phyloP scores from a whole-genome alignment of 306 rosid genomes.

The Ormosia semicastrata region DNA sequence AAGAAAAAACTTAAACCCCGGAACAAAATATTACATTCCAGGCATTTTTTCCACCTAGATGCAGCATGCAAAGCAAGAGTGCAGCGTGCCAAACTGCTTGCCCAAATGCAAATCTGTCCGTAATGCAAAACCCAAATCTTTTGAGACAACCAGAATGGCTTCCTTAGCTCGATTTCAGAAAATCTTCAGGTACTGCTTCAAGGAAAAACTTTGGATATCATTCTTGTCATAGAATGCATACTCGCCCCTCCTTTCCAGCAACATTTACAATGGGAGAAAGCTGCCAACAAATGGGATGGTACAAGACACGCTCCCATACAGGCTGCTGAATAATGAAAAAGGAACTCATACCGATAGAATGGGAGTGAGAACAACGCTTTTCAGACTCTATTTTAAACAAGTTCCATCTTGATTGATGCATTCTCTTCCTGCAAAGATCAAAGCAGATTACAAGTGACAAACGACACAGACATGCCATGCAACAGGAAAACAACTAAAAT shows the following conservation, averaged over 20 bases:
- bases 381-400: slow-evolving; percentile 30
- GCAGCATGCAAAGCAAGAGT: slow-evolving; percentile 19
- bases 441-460: slow-evolving; percentile 28
- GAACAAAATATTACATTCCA: slow-evolving; percentile 27
- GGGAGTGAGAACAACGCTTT: slow-evolving; percentile 24
- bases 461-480: not conserved
- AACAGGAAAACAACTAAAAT: not conserved
- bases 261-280: slow-evolving; percentile 37
- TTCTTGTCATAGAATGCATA: slow-evolving; percentile 2
- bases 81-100: slow-evolving; percentile 29
- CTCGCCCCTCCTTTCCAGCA: slow-evolving; percentile 29
- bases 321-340: slow-evolving; percentile 29
- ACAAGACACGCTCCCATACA: slow-evolving; percentile 38
- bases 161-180: slow-evolving; percentile 30
- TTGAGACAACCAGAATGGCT: slow-evolving; percentile 9
- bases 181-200: slow-evolving; percentile 10
- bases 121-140: slow-evolving; percentile 6
- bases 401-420: slow-evolving; percentile 42
- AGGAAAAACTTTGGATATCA: slow-evolving; percentile 30
- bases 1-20: not conserved
- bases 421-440: slow-evolving; percentile 61
- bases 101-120: slow-evolving; percentile 31
- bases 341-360: slow-evolving; percentile 21
- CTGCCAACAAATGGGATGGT: slow-evolving; percentile 32
- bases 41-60: slow-evolving; percentile 22